Conservation (phyloP, 371 early-diverging fungal genomes). For the Apophysomyces trapeziformis region DNA sequence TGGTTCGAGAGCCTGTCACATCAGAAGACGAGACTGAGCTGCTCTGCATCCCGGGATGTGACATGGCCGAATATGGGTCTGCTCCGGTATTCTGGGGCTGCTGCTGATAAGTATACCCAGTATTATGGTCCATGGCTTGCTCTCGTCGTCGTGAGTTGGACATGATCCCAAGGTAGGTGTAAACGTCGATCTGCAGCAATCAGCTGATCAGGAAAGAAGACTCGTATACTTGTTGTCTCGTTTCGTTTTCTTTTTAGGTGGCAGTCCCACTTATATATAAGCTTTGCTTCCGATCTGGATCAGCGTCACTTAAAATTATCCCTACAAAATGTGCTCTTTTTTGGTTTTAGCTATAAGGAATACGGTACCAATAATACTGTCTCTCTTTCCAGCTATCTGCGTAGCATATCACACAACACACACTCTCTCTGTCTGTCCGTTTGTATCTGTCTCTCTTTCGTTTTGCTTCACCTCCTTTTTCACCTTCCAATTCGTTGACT, state of each 20-base stretch:
- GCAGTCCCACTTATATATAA: constrained; percentile 6
- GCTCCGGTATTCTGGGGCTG: constrained; percentile 6
- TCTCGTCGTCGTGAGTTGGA: constrained; percentile 10
- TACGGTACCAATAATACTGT: background rate
- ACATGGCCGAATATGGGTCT: background rate
- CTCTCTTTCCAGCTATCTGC: background rate
- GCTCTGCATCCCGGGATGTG: constrained; percentile 7
- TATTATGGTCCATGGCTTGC: constrained; percentile 8
- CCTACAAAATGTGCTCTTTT: background rate
- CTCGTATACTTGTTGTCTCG: constrained; percentile 9
- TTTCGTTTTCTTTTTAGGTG: constrained; percentile 11
- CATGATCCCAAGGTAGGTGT: constrained; percentile 10
- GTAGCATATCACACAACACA: no score
- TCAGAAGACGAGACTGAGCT: background rate
- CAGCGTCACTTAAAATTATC: constrained; percentile 10
- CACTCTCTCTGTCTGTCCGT: background rate
- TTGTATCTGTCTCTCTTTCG: background rate
- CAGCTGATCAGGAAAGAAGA: constrained; percentile 10
- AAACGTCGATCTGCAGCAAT: constrained; percentile 9
- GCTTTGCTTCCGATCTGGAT: constrained; percentile 10
- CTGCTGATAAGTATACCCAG: constrained; percentile 11
- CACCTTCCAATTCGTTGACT: background rate
- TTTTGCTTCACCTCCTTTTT: background rate
- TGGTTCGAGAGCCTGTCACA: background rate
- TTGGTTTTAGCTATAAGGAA: background rate